Evolutionary conservation across 371 early-diverging fungal species (phyloP).

Genomic region (Mortierella sp.): DNA sequence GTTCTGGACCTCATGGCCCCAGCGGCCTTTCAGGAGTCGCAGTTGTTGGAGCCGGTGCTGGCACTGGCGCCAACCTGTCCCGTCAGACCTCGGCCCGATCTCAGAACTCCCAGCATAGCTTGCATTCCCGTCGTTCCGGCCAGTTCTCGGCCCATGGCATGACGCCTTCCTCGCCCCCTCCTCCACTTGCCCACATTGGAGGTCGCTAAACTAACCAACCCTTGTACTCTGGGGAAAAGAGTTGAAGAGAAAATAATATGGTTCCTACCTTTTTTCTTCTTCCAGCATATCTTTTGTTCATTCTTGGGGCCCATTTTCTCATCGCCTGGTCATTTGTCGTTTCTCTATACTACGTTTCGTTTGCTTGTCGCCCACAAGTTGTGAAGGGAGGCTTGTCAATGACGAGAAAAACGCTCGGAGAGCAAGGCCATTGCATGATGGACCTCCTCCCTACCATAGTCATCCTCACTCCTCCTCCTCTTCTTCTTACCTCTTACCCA

Average conservation of each 20-base stretch:
- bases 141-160: conserved; percentile 17
- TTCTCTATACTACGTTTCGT: not conserved
- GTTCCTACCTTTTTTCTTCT: not conserved
- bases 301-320: not conserved
- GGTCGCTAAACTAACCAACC: conserved; percentile 11
- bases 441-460: not conserved
- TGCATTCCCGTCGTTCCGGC: conserved; percentile 37
- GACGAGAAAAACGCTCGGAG: not conserved
- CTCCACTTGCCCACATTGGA: conserved; percentile 48
- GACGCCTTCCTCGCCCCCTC: conserved; percentile 25
- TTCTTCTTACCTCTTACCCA: not conserved
- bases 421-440: not conserved
- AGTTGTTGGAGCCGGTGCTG: conserved; percentile 30
- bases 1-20: conserved; percentile 16
- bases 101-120: conserved; percentile 40
- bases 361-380: not conserved
- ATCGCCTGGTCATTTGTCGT: not conserved
- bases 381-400: not conserved
- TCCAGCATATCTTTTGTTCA: not conserved
- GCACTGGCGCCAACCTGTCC: conserved; percentile 34
- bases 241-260: not conserved
- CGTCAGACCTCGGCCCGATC: conserved; percentile 44
- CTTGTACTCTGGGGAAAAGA: not conserved
- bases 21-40: conserved; percentile 17
- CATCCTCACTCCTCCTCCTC: not conserved